Evolutionary conservation across 2,329 filamentous ascomycete species (phyloP).

Genomic region (Arthroderma uncinatum): DNA sequence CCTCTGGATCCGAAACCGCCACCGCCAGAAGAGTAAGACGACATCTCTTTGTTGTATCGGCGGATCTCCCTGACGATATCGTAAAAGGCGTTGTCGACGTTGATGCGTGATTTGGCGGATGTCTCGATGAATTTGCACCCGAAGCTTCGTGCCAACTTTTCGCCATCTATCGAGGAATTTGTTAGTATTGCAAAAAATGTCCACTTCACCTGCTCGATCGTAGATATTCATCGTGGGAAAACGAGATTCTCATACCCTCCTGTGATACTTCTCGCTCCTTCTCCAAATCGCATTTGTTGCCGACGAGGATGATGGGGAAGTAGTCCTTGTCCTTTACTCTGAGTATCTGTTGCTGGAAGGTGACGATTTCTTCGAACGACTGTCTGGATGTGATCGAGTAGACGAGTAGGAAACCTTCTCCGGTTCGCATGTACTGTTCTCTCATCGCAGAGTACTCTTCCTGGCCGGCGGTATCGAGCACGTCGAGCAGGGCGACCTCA

Average conservation of each 20-base stretch:
- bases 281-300: conserved; percentile 98
- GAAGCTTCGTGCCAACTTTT: conserved; percentile 73
- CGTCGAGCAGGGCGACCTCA: conserved; percentile 92
- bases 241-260: conserved; percentile 56
- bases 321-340: conserved; percentile 99
- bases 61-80: conserved; percentile 96
- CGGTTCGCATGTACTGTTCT: conserved; percentile 99
- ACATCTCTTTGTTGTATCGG: conserved; percentile 97
- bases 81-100: conserved; percentile 97
- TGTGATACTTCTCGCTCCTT: conserved; percentile 79
- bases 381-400: conserved; percentile 97
- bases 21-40: conserved; percentile 65
- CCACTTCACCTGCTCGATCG: too few species aligned
- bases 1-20: conserved; percentile 50
- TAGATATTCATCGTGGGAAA: neutral
- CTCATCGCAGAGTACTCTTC: conserved; percentile 99
- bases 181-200: neutral
- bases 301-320: conserved; percentile 97
- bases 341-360: conserved; percentile 97
- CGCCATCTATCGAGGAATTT: conserved; percentile 58
- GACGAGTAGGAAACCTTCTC: conserved; percentile 92
- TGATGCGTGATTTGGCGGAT: conserved; percentile 93
- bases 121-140: conserved; percentile 99
- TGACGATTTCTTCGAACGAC: conserved; percentile 96
- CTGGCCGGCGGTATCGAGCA: conserved; percentile 94